Evolutionary conservation across 352 stramenopile genomes (phyloP), one percentile per base, ranked within the genome.

Genomic region (Globisporangium rhizosaccharum): DNA sequence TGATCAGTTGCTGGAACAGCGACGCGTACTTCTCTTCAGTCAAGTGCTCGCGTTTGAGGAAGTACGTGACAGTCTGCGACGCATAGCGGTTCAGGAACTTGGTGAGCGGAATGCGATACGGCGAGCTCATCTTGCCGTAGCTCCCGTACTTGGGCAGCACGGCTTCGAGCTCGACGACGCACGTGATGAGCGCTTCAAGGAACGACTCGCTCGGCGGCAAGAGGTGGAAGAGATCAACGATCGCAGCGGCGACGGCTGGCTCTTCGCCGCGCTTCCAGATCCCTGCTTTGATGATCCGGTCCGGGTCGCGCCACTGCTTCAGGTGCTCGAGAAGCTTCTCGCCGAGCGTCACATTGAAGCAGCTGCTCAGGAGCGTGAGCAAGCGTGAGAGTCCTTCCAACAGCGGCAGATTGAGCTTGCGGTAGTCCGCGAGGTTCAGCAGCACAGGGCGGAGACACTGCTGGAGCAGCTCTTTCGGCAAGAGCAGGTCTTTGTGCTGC

Each of bases 301-400:
- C 88, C 0, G 90, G 89, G 56, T 97, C 87, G 20, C 84, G 77
- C 89, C 89, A 98, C 63, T 98, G 92, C 65, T 97, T 94, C 15
- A 98, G 66, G 64, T 98, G 96, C 59, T 99, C 96, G 1, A 99
- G 68, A 33, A 99, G 66, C 66, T 99, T 99, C 63, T 99, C 96
- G 7, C 96, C 97, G 0, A 99, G 74, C 14, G 94, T 98, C 39
- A 98, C 96, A 56, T 99, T 99, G 62, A 99, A 99, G 77, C 96
- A 99, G 46, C 85, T 97, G 57, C 90, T 97, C 1, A 99, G 73
- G 0, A 99, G 72, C 5, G 86, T 94, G 7, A 99, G 70, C 37
- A 99, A 71, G 30, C 92, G 80, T 17, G 88, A 90, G 8, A 99
- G 74, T 2, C 94, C 97, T 68, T 97, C 86, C 6, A 99, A 69